Evolutionary conservation across 192 early-diverging fungal species (phyloP).

Genomic region (Radiomyces spectabilis): DNA sequence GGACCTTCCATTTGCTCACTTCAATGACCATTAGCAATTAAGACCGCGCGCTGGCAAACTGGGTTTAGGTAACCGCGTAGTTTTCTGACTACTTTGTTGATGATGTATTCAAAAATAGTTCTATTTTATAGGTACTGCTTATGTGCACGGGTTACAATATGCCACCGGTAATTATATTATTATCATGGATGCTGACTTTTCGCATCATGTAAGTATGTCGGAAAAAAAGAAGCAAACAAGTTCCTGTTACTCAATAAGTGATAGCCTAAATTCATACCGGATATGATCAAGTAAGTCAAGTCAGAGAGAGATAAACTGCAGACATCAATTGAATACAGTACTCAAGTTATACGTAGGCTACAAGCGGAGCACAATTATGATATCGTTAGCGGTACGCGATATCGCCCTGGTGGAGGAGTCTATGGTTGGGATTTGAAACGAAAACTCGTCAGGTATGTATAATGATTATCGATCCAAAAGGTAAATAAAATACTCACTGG

Average conservation of each 20-base stretch:
- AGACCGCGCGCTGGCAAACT: conserved; percentile 94
- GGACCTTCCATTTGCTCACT: neutral
- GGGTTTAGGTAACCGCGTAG: conserved; percentile 55
- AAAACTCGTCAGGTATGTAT: conserved; percentile 75
- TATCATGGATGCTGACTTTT: conserved; percentile 99
- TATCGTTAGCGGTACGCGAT: conserved; percentile 93
- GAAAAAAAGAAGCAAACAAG: neutral
- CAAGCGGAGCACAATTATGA: conserved; percentile 83
- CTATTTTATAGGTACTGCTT: conserved; percentile 66
- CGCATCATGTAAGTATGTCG: conserved; percentile 74
- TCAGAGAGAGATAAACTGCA: neutral
- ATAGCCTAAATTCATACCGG: conserved; percentile 93
- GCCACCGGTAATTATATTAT: conserved; percentile 94
- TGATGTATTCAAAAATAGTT: neutral
- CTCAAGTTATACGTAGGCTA: too few species aligned
- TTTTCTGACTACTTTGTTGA: neutral
- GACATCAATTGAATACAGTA: neutral
- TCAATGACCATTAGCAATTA: conserved; percentile 64
- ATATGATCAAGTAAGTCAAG: conserved; percentile 70
- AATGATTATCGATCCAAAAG: neutral
- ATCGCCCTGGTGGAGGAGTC: conserved; percentile 82
- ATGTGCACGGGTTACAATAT: conserved; percentile 88
- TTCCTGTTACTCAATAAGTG: too few species aligned
- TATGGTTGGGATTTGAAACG: conserved; percentile 96
- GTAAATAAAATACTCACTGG: neutral